Base-by-base conservation (phyloP, 768 basidiomycete genomes). In the Macrolepiota albuminosa region DNA sequence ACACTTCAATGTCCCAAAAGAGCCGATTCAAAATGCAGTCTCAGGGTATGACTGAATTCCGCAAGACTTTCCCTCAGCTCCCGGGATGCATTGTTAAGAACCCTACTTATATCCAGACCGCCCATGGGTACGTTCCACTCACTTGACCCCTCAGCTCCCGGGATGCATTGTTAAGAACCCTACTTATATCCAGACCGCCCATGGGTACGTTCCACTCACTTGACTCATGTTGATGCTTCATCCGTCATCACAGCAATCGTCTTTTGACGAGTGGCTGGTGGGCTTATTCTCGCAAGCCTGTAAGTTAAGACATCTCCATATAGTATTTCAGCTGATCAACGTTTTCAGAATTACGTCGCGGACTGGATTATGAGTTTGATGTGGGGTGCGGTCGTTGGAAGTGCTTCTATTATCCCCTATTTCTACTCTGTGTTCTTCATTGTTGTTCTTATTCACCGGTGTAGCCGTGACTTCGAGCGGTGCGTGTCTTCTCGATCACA, bases 341-440 rank as follows among this genome's bases (percentile, higher is more conserved):
- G 47, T 18, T 62, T 54, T 64, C 33, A 91, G 86, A 97, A 98
- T 75, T 98, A 98, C 70, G 88, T 93, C 33, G 95, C 94, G 62
- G 95, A 97, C 73, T 94, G 91, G 90, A 75, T 78, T 29, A 91
- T 91, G 85, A 84, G 87, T 66, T 80, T 93, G 63, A 87, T 83
- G 50, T 94, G 93, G 93, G 93, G 92, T 57, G 85, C 86, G 50
- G 75, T 88, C 70, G 84, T 91, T 52, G 91, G 92, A 29, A 76
- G 82, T 4, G 81, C 86, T 16, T 87, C 87, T 34, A 82, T 88
- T 52, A 96, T 98, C 69, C 95, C 95, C 0, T 95, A 95, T 77
- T 99, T 93, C 76, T 98, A 98, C 75, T 93, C 93, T 13, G 80
- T 94, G 53, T 99, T 98, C 83, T 98, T 98, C 80, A 87, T 96